These are phyloP conservation scores for Dipteronia dyeriana DNA, from an alignment of 345 rosid species.

Conservation along the genomic window DNA sequence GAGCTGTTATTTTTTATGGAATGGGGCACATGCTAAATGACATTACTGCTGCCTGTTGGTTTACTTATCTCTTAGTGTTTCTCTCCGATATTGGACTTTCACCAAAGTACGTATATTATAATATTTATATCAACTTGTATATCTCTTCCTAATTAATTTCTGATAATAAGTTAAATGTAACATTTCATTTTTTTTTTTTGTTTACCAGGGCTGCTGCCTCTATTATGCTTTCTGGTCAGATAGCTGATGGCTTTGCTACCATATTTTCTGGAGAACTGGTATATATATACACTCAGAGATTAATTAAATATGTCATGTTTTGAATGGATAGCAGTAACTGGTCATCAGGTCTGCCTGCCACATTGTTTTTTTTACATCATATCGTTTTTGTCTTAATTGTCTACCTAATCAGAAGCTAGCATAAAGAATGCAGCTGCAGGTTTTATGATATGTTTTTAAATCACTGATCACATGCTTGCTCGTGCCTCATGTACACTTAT, in stretches of 20 bases:
- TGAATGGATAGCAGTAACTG: background rate
- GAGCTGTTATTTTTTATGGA: conserved; percentile 77
- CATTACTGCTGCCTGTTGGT: conserved; percentile 97
- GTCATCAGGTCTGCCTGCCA: background rate
- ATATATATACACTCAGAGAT: background rate
- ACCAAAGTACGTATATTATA: too few relatives aligned
- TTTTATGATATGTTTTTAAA: too few relatives aligned
- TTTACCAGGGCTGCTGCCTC: conserved; percentile 73
- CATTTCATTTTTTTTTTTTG: background rate
- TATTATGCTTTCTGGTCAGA: conserved; percentile 93
- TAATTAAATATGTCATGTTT: background rate
- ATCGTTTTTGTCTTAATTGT: too few relatives aligned
- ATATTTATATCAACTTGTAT: background rate
- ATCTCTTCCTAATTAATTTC: background rate
- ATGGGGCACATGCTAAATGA: conserved; percentile 97
- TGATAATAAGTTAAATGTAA: background rate
- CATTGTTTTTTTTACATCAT: background rate
- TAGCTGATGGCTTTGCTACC: conserved; percentile 90
- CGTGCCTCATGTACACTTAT: too few relatives aligned
- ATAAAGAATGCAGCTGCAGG: too few relatives aligned
- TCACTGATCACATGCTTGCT: too few relatives aligned
- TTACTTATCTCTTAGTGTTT: conserved; percentile 86
- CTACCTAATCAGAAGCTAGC: too few relatives aligned
- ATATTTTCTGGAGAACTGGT: conserved; percentile 89
- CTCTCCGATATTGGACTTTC: conserved; percentile 88